Evolutionary conservation across 2,329 filamentous ascomycete species (phyloP), one percentile per base, ranked within the genome.

Genomic region (Plectosphaerella cucumerina): DNA sequence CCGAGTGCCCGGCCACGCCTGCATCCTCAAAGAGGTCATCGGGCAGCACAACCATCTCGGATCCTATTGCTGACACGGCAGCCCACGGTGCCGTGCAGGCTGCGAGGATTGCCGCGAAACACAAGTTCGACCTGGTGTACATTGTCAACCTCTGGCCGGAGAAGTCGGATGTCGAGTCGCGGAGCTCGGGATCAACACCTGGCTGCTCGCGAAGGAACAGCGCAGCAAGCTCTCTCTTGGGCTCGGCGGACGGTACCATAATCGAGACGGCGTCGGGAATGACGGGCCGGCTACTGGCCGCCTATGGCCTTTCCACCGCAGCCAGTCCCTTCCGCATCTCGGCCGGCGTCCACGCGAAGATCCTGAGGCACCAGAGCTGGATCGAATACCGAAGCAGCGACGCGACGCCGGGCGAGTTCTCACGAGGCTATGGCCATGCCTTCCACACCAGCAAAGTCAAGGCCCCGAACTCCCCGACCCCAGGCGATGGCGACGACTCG

Each of bases 81-180:
- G 41, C 53, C 52, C 6, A 59, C 55, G 52, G 56, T 52, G 39
- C 58, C 58, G 6, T 62, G 54, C 17, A 80, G 60, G 77, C 77
- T 8, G 78, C 78, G 1, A 70, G 76, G 31, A 80, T 84, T 37
- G 80, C 81, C 5, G 71, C 69, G 4, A 73, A 75, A 49, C 81
- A 81, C 61, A 71, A 78, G 49, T 82, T 84, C 48, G 77, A 82
- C 56, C 68, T 84, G 21, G 70, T 83, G 12, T 84, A 84, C 56
- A 73, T 84, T 26, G 74, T 82, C 55, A 82, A 78, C 55, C 65
- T 84, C 14, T 82, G 80, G 80, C 79, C 80, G 4, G 69, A 61
- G 35, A 55, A 61, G 35, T 60, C 62, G 54, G 56, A 53, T 23
- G 59, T 59, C 6, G 42, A 50, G 47, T 20, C 48, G 35, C 26